These are phyloP conservation scores for Claviceps paspali DNA, from an alignment of 2,329 filamentous ascomycete species.

Conservation along the genomic window DNA sequence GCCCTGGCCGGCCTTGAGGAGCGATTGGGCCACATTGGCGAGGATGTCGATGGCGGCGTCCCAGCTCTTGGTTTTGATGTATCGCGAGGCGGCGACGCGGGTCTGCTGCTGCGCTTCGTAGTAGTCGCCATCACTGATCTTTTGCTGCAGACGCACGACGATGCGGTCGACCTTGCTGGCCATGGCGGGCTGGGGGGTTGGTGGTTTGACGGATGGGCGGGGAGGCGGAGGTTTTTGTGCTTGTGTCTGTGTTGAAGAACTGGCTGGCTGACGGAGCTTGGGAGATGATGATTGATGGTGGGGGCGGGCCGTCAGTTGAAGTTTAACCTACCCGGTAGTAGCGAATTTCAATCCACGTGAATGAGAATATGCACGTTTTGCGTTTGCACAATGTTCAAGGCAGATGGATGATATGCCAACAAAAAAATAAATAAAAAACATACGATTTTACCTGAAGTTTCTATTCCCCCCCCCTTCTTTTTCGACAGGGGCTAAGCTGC, in stretches of 20 bases:
- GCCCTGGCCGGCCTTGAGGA: constrained; percentile 84
- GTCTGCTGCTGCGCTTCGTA: constrained; percentile 99
- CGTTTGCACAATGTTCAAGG: no score
- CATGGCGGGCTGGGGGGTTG: constrained; percentile 13
- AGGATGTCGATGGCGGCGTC: constrained; percentile 75
- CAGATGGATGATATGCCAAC: no score
- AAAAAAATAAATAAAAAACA: no score
- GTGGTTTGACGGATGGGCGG: background rate
- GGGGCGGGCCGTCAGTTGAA: no score
- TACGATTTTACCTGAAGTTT: no score
- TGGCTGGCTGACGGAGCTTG: no score
- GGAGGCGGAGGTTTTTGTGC: background rate
- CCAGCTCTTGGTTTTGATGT: constrained; percentile 81
- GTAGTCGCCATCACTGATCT: constrained; percentile 80
- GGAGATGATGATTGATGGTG: background rate
- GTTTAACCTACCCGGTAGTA: no score
- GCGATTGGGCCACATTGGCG: constrained; percentile 64
- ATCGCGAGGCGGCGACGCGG: constrained; percentile 83
- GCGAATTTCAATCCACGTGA: no score
- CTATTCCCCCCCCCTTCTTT: no score
- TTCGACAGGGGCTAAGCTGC: background rate
- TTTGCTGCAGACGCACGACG: constrained; percentile 58
- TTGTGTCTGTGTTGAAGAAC: background rate
- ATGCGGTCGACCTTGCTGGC: constrained; percentile 31
- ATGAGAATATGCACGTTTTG: no score